Evolutionary conservation across 2,329 filamentous ascomycete genomes (phyloP), one percentile per base, ranked within the genome.

Genomic region (Pyricularia sp.): DNA sequence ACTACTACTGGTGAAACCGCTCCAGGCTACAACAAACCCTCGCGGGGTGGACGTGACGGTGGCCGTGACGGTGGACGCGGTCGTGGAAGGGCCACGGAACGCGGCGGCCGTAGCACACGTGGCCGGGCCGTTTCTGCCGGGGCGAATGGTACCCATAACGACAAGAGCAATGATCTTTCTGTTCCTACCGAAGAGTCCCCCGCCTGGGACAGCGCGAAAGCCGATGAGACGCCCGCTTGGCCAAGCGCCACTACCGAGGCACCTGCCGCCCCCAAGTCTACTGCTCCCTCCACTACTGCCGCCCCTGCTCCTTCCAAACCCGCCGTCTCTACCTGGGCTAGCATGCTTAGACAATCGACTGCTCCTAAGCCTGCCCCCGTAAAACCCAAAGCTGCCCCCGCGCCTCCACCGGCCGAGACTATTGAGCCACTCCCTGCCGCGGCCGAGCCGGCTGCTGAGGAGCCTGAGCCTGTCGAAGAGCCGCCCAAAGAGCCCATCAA

Each of bases 161-260:
- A 86, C 81, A 86, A 86, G 72, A 81, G 76, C 73, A 79, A 81
- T 71, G 83, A 79, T 73, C 81, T 86, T 72, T 90, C 89, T 69
- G 83, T 91, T 70, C 89, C 91, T 63, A 92, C 90, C 71, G 85
- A 88, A 71, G 91, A 94, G 76, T 90, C 90, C 17, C 77, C 81
- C 70, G 87, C 86, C 70, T 91, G 88, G 88, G 85, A 83, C 70
- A 78, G 83, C 65, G 65, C 65, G 65, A 78, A 81, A 71, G 71
- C 78, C 36, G 80, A 82, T 64, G 76, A 80, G 78, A 76, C 74
- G 73, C 81, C 77, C 70, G 79, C 78, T 67, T 86, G 81, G 83
- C 80, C 78, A 65, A 79, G 78, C 70, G 80, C 78, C 69, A 59
- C 76, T 68, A 78, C 81, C 69, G 76, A 78, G 50, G 74, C 79